Evolutionary conservation across 2,329 filamentous ascomycete genomes (phyloP), one percentile per base, ranked within the genome.

Genomic region (Botryotinia narcissicola): DNA sequence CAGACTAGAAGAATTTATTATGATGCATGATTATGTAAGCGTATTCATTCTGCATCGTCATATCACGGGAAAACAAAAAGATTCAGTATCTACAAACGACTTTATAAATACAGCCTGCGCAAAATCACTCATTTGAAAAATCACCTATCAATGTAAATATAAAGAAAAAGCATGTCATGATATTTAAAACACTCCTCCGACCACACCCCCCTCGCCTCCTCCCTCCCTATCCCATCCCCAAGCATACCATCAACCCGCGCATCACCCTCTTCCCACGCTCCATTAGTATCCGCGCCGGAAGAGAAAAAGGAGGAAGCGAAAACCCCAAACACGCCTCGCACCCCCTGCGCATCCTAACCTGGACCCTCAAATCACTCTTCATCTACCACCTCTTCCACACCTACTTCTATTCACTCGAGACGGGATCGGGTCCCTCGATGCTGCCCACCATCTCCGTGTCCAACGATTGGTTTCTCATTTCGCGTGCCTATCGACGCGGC

Each of bases 341-440:
- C 32, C 82, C 82, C 67, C 75, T 85, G 70, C 85, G 85, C 76
- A 78, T 87, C 71, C 76, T 84, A 63, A 78, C 86, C 75, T 82
- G 84, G 74, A 83, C 84, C 29, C 77, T 85, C 75, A 86, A 89
- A 77, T 83, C 83, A 72, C 79, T 87, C 57, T 83, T 85, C 70
- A 78, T 85, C 61, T 80, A 81, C 40, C 88, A 90, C 80, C 80
- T 89, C n/a, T 80, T 86, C 74, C 82, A 81, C 79, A 86, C 89
- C 61, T 91, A 96, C 83, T 84, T 89, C 78, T 88, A 89, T 83
- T 86, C 86, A 75, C 79, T 91, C 76, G 87, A 87, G 32, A 82
- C 85, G 6, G 90, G 90, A 25, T 85, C 85, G 40, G 95, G 95
- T 2, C 90, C 94, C 5, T 95, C 92, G 29, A 98, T 98, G 96